Evolutionary conservation across 2,329 filamentous ascomycete genomes (phyloP), one percentile per base, ranked within the genome.

Genomic region (Bipolaris gigantea): DNA sequence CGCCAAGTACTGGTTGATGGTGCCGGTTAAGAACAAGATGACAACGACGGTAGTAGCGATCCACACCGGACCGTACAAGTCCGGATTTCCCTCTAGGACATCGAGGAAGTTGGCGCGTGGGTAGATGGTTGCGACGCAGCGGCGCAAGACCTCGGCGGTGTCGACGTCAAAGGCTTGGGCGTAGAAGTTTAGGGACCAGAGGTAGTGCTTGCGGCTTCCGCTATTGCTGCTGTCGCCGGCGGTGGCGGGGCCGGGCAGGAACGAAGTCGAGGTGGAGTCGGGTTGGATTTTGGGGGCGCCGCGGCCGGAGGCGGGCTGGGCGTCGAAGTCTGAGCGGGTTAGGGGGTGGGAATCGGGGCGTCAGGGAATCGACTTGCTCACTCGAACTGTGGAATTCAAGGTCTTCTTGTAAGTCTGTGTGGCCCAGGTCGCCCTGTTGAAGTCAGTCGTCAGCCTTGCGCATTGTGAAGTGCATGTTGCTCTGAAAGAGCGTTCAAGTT

Each of bases 91-190:
- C 73, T 99, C 94, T 25, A 99, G 83, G 33, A 97, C 91, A 72
- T 99, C 94, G 60, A 99, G 87, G 77, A 99, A 99, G 80, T 96
- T 97, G 53, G 88, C 88, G 59, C 91, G 87, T 41, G 94, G 94
- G 76, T 89, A 96, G 35, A 97, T 79, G n/a, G 93, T 88, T 1
- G 92, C 89, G 75, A 87, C 87, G 77, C 94, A 97, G 62, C 94
- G 89, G 69, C 87, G 83, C 51, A 97, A 79, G 18, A 99, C 92
- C 48, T 94, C 90, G 56, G 85, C 87, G 1, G 94, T 97, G 77
- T 99, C 94, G 61, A 99, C 93, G 72, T 99, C 94, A 79, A 99
- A 99, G 84, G 94, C 97, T 78, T 96, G 94, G 51, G 92, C 86
- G 79, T 99, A 99, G 81, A 96, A 99, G 53, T 86, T 86, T 59